phyloP scores from a whole-genome alignment of 2,329 filamentous ascomycete species.

The Clonostachys solani region DNA sequence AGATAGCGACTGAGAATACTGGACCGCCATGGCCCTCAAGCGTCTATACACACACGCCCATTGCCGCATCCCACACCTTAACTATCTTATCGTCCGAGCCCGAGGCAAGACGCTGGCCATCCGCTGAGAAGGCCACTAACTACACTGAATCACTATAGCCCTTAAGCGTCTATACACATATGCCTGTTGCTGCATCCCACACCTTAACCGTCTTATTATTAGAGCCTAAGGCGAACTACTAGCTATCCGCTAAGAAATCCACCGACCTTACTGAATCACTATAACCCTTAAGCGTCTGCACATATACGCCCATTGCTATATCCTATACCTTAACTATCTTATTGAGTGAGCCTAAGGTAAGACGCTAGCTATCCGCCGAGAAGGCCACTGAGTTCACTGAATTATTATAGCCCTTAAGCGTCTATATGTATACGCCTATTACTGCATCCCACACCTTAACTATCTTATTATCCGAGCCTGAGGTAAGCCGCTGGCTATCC shows the following conservation, averaged over 20 bases:
- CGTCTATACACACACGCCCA: not conserved
- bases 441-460: slow-evolving; percentile 2
- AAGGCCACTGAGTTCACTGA: slow-evolving; percentile 1
- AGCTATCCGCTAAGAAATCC: not conserved
- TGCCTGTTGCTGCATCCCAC: slow-evolving; percentile 2
- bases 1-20: not conserved
- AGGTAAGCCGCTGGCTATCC: not conserved
- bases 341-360: too few species aligned
- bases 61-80: slow-evolving; percentile 1
- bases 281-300: too few species aligned
- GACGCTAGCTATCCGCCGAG: too few species aligned
- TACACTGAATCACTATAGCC: not conserved
- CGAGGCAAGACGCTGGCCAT: slow-evolving; percentile 2
- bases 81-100: slow-evolving; percentile 2
- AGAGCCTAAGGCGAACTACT: slow-evolving; percentile 1
- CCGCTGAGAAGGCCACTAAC: slow-evolving; percentile 2
- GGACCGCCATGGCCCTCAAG: not conserved
- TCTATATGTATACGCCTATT: slow-evolving; percentile 3
- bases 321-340: too few species aligned
- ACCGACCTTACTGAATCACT: not conserved
- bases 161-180: slow-evolving; percentile 4
- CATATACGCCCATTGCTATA: too few species aligned
- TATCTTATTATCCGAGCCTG: slow-evolving; percentile 1
- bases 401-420: slow-evolving; percentile 1
- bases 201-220: slow-evolving; percentile 1